phyloP scores from a whole-genome alignment of 2,329 filamentous ascomycete genomes.

The Neoscytalidium dimidiatum region DNA sequence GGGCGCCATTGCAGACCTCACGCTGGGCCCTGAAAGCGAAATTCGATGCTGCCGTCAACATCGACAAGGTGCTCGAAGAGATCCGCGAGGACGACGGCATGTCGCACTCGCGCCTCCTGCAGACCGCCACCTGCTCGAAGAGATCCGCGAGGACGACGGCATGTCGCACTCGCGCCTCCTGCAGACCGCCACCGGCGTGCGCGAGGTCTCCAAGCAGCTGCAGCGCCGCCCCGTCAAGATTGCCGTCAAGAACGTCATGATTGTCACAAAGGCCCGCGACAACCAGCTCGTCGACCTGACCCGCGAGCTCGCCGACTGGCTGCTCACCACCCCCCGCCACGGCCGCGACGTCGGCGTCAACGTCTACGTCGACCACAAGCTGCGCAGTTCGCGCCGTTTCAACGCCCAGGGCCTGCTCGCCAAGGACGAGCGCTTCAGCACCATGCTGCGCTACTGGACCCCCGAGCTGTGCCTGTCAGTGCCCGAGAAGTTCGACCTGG shows the following conservation, averaged over 20 bases:
- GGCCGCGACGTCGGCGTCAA: slow-evolving; percentile 88
- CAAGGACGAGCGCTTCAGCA: slow-evolving; percentile 72
- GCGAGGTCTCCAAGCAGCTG: slow-evolving; percentile 93
- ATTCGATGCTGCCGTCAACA: slow-evolving; percentile 94
- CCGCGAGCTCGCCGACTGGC: slow-evolving; percentile 82
- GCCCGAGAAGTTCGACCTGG: slow-evolving; percentile 93
- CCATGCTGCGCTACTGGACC: slow-evolving; percentile 94
- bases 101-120: slow-evolving; percentile 90
- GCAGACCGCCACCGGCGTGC: slow-evolving; percentile 91
- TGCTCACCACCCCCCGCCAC: slow-evolving; percentile 81
- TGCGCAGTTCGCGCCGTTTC: slow-evolving; percentile 86
- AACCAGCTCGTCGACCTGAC: slow-evolving; percentile 90
- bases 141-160: slow-evolving; percentile 84
- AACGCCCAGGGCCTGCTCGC: slow-evolving; percentile 71
- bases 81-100: slow-evolving; percentile 85
- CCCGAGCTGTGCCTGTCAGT: slow-evolving; percentile 92
- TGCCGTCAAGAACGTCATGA: slow-evolving; percentile 93
- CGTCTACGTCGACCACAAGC: slow-evolving; percentile 96
- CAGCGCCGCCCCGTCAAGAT: slow-evolving; percentile 89
- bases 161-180: slow-evolving; percentile 93
- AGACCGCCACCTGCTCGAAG: slow-evolving; percentile 93
- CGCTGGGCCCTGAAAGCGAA: slow-evolving; percentile 55
- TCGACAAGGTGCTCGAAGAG: slow-evolving; percentile 92
- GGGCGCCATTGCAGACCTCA: slow-evolving; percentile 56
- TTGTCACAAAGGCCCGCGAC: slow-evolving; percentile 95